A percentile compares a stretch with the other conserved stretches of the same genome.
Evolutionary conservation across 2,329 filamentous ascomycete genomes (phyloP).

Genomic region (Cytospora piceae): DNA sequence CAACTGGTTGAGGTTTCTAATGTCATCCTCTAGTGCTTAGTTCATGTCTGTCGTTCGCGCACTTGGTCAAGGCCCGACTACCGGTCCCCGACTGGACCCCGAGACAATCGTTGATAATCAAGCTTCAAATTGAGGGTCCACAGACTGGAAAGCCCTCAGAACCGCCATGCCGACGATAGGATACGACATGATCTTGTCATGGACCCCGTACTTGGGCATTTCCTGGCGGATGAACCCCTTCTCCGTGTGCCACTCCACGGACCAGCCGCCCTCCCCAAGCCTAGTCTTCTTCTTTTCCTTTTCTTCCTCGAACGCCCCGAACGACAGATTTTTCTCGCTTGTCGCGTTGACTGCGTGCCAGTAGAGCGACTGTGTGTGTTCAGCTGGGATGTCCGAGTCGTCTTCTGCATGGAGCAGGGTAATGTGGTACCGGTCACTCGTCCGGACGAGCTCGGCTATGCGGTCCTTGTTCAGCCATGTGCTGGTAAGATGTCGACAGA

Average conservation of each 20-base stretch:
- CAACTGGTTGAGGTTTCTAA: too few species aligned
- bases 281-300: slow-evolving; percentile 45
- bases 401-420: slow-evolving; percentile 54
- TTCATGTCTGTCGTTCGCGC: too few species aligned
- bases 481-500: slow-evolving; percentile 52
- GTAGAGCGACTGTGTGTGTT: slow-evolving; percentile 54
- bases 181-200: slow-evolving; percentile 63
- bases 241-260: slow-evolving; percentile 50
- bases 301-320: slow-evolving; percentile 49
- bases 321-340: slow-evolving; percentile 40
- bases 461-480: slow-evolving; percentile 57
- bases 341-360: slow-evolving; percentile 60
- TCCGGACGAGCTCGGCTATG: slow-evolving; percentile 41
- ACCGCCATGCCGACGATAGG: slow-evolving; percentile 57
- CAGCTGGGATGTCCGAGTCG: slow-evolving; percentile 55
- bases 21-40: too few species aligned
- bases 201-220: slow-evolving; percentile 58
- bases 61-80: too few species aligned
- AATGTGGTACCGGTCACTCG: slow-evolving; percentile 14
- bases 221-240: slow-evolving; percentile 57
- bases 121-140: too few species aligned
- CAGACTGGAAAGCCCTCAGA: slow-evolving; percentile 46
- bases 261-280: slow-evolving; percentile 54
- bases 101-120: too few species aligned
- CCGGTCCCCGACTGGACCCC: too few species aligned